Evolutionary conservation across 2,329 filamentous ascomycete genomes (phyloP), one percentile per base, ranked within the genome.

Genomic region (Scedosporium dehoogii): DNA sequence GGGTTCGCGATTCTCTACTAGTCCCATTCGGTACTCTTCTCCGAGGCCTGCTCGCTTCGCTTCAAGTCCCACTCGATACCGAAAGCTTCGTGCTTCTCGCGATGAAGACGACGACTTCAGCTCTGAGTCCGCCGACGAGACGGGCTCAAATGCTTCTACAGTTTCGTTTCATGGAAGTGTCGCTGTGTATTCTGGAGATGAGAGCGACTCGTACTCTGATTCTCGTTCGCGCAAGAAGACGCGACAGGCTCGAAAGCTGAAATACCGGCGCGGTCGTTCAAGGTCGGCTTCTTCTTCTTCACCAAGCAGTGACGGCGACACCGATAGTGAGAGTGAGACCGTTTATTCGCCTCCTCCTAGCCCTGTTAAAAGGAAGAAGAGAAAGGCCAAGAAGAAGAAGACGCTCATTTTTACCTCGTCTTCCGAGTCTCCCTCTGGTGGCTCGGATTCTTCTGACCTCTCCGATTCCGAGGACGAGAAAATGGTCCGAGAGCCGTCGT

Each of bases 101-200:
- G 33, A 38, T 10, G 33, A 38, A 38, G 33, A 38, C 14, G 66
- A 66, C 42, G 69, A 65, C 64, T 3, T 33, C 29, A n/a, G n/a
- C 9, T 68, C 66, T 59, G 69, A 68, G 61, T 63, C 68, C 9
- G 10, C 51, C 3, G 51, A 55, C 12, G 51, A 55, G 14, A 70
- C 68, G 62, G 69, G 68, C 23, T 18, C 29, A 10, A 9, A 27
- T 12, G n/a, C 38, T 2, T 48, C 44, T 6, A 48, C 16, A 2
- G n/a, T 48, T 14, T 48, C 44, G 16, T 48, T 48, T 9, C n/a
- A 48, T 18, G 44, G 44, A 6, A 48, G 44, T n/a, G 14, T 48
- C 2, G 16, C 51, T 23, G 51, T 55, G 12, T 55, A 55, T 55
- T 55, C 51, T 23, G 23, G 51, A 23, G 51, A 55, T 21, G 44